Evolutionary conservation across 2,329 filamentous ascomycete species (phyloP).

Genomic region (Penicillium thymicola): DNA sequence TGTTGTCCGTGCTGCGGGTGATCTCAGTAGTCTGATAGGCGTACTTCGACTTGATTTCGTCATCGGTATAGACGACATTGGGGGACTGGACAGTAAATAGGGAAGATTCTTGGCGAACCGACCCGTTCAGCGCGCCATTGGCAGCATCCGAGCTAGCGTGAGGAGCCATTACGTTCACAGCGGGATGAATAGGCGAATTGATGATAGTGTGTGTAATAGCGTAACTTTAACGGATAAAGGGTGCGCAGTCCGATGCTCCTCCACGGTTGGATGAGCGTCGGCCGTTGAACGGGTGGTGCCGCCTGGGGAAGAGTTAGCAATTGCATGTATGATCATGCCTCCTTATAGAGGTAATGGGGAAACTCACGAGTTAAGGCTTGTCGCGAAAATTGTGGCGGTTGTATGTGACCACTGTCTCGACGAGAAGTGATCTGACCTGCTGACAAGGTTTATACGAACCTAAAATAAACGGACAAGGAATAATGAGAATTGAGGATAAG

Average conservation of each 20-base stretch:
- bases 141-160: constrained; percentile 68
- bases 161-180: constrained; percentile 73
- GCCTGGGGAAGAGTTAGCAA: constrained; percentile 51
- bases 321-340: not conserved
- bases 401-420: constrained; percentile 56
- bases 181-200: constrained; percentile 36
- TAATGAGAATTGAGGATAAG: not conserved
- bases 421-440: constrained; percentile 52
- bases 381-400: constrained; percentile 96
- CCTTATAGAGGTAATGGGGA: not conserved
- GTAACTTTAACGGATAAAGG: constrained; percentile 44
- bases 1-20: constrained; percentile 66
- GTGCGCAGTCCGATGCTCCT: constrained; percentile 64
- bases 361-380: constrained; percentile 91
- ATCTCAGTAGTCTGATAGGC: constrained; percentile 93
- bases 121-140: constrained; percentile 56
- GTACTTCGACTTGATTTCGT: constrained; percentile 89
- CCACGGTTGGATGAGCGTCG: constrained; percentile 87
- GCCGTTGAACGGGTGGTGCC: constrained; percentile 95
- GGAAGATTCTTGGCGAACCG: constrained; percentile 41
- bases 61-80: constrained; percentile 86
- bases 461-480: constrained; percentile 16
- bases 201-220: constrained; percentile 37
- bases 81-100: constrained; percentile 87
- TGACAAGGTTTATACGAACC: constrained; percentile 28